phyloP scores from a whole-genome alignment of 176 grass and related monocot species.

The Triticum dicoccoides region DNA sequence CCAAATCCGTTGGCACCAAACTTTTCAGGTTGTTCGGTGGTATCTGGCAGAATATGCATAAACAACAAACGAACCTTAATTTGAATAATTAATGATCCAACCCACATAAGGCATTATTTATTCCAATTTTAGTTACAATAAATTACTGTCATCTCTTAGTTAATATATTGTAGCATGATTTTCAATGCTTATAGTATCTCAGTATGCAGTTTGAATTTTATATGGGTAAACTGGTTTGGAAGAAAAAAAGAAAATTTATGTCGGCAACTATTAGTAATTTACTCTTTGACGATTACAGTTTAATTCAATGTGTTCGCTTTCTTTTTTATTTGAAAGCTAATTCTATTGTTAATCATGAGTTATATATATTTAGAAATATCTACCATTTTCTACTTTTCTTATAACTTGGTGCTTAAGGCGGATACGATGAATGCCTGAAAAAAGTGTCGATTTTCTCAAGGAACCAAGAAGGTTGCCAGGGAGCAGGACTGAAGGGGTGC shows the following conservation, averaged over 20 bases:
- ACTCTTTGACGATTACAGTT: slow-evolving; percentile 45
- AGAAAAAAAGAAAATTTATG: too few relatives aligned
- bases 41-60: slow-evolving; percentile 1
- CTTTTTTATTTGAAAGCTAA: not conserved
- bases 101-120: not conserved
- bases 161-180: not conserved
- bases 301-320: not conserved
- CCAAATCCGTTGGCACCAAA: not conserved
- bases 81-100: not conserved
- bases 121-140: not conserved
- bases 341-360: not conserved
- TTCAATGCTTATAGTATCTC: not conserved
- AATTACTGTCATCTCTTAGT: not conserved
- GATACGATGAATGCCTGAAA: too few relatives aligned
- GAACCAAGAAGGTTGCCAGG: too few relatives aligned
- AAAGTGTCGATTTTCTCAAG: too few relatives aligned
- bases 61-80: not conserved
- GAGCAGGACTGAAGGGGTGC: too few relatives aligned
- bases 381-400: too few relatives aligned
- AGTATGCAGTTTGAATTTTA: slow-evolving; percentile 43
- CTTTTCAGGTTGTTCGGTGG: not conserved
- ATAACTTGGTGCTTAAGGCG: too few relatives aligned
- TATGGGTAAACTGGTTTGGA: slow-evolving; percentile 44
- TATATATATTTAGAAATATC: not conserved
- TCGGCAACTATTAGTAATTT: too few relatives aligned